Conservation (phyloP, 306 rosid species). For the Echinosophora koreensis region DNA sequence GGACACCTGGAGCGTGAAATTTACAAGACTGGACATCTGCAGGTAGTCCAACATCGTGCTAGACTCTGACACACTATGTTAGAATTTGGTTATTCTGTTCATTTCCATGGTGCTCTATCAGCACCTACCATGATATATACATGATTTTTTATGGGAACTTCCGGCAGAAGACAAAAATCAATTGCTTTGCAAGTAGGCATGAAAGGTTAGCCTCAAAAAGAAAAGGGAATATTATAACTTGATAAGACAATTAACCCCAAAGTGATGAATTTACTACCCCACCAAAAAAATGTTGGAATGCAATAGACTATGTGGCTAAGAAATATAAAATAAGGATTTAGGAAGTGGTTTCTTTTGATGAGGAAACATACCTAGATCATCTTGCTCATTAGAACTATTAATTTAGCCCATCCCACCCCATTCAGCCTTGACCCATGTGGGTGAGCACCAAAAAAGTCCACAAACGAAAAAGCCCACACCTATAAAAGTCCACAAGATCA, state of each 20-base stretch:
- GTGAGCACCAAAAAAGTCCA: no score
- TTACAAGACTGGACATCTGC: no score
- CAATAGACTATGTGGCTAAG: neutral
- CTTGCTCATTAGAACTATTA: conserved; percentile 54
- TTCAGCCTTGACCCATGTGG: no score
- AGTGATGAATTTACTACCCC: neutral
- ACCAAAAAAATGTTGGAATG: neutral
- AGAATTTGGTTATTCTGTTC: no score
- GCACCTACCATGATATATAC: conserved; percentile 91
- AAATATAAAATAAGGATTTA: conserved; percentile 10
- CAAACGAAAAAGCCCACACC: no score
- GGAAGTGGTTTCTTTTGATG: conserved; percentile 29
- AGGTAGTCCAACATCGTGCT: no score
- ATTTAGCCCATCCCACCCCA: no score
- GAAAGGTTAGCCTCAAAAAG: neutral
- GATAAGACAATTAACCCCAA: neutral
- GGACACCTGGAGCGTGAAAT: no score
- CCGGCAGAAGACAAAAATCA: conserved; percentile 69
- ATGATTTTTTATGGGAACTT: conserved; percentile 84
- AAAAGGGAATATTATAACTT: neutral
- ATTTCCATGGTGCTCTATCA: no score
- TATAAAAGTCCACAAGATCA: no score
- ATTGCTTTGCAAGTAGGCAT: conserved; percentile 34
- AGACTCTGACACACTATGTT: no score
- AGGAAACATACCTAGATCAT: conserved; percentile 73